A percentile compares a stretch with the other conserved stretches of the same genome.
phyloP scores from a whole-genome alignment of 495 filamentous ascomycete species.

The Cudoniella acicularis region DNA sequence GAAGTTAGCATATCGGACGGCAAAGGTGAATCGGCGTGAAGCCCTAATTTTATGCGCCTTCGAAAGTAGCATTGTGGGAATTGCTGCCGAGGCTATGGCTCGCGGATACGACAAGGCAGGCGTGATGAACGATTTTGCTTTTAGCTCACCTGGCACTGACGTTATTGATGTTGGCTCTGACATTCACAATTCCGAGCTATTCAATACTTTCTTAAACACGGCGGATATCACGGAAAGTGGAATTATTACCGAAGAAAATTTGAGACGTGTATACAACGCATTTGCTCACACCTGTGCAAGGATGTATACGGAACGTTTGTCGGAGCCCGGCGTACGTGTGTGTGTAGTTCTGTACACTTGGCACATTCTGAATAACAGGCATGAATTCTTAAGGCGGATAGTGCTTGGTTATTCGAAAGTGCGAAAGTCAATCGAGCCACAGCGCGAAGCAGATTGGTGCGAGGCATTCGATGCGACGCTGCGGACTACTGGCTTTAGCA shows the following conservation, averaged over 20 bases:
- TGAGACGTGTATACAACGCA: conserved; percentile 30
- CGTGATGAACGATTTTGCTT: conserved; percentile 28
- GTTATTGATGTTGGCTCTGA: conserved; percentile 34
- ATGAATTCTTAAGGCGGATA: not conserved
- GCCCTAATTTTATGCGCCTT: conserved; percentile 27
- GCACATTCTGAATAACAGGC: not conserved
- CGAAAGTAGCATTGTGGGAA: conserved; percentile 31
- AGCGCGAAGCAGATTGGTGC: not conserved
- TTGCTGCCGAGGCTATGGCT: conserved; percentile 30
- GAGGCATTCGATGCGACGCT: not conserved
- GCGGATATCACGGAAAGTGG: conserved; percentile 31
- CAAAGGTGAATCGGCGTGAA: not conserved
- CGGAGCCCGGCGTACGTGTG: not conserved
- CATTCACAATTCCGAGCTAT: conserved; percentile 30
- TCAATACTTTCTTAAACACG: conserved; percentile 33
- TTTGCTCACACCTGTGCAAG: conserved; percentile 21
- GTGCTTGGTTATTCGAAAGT: conserved; percentile 14
- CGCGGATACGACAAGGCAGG: conserved; percentile 28
- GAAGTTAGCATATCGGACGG: not conserved
- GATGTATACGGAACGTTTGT: not conserved
- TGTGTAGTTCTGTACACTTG: not conserved
- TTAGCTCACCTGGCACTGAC: conserved; percentile 31
- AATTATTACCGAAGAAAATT: conserved; percentile 28
- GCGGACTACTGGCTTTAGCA: not conserved
- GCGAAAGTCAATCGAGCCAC: not conserved